Evolutionary conservation across 2,329 filamentous ascomycete species (phyloP).

Genomic region (Setomelanomma holmii): DNA sequence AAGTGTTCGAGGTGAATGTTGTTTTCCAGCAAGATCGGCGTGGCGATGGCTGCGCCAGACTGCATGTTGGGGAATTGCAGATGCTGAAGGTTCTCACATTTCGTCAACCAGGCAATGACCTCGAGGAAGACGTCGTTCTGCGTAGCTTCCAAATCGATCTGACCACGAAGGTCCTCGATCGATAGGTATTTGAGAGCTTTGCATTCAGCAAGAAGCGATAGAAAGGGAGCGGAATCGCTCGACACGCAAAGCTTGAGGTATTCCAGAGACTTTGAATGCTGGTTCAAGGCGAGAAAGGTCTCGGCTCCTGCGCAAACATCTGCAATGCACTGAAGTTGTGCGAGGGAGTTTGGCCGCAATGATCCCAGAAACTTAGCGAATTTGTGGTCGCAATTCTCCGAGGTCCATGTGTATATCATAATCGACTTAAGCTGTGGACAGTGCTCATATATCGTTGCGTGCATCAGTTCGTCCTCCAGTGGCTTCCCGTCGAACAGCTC

Average conservation of each 20-base stretch:
- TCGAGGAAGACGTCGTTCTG: conserved; percentile 61
- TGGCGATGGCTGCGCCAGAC: conserved; percentile 61
- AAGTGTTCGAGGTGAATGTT: conserved; percentile 58
- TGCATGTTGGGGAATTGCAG: conserved; percentile 61
- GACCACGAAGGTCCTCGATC: conserved; percentile 55
- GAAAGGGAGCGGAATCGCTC: conserved; percentile 57
- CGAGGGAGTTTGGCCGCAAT: conserved; percentile 64
- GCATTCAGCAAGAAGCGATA: conserved; percentile 59
- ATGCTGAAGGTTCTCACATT: conserved; percentile 59
- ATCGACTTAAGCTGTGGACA: conserved; percentile 69
- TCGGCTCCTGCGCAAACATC: conserved; percentile 61
- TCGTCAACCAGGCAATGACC: conserved; percentile 61
- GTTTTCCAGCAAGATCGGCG: conserved; percentile 56
- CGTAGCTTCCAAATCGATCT: conserved; percentile 57
- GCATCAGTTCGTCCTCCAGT: conserved; percentile 62
- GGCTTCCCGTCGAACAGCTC: conserved; percentile 68
- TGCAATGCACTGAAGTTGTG: conserved; percentile 65
- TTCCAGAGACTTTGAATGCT: conserved; percentile 63
- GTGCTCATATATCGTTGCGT: conserved; percentile 61
- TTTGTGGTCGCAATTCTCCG: conserved; percentile 61
- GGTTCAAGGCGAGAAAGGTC: conserved; percentile 62
- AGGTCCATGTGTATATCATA: conserved; percentile 62
- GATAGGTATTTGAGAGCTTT: conserved; percentile 58
- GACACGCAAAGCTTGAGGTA: conserved; percentile 60
- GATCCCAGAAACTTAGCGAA: conserved; percentile 65